Evolutionary conservation across 2,329 filamentous ascomycete species (phyloP).

Genomic region (Phaeomoniella chlamydospora): DNA sequence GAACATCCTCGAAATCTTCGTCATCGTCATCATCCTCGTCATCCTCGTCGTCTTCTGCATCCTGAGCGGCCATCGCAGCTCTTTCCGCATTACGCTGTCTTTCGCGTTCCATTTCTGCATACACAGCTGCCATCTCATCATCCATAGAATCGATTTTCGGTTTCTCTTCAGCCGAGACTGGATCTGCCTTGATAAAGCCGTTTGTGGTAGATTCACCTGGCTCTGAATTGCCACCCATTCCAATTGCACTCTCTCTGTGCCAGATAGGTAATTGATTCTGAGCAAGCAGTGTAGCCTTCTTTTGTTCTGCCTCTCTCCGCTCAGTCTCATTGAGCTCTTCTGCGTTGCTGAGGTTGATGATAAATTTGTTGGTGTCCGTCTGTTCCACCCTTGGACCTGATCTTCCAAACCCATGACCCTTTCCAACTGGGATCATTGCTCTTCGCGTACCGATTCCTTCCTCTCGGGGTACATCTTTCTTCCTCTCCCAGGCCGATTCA

Average conservation of each 20-base stretch:
- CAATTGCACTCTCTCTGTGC: constrained; percentile 23
- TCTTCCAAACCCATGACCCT: constrained; percentile 16
- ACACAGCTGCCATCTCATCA: constrained; percentile 8
- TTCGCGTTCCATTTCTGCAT: constrained; percentile 3
- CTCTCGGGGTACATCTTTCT: constrained; percentile 28
- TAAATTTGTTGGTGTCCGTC: constrained; percentile 27
- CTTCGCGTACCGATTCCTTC: constrained; percentile 24
- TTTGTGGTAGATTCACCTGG: neutral
- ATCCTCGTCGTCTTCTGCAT: constrained; percentile 9
- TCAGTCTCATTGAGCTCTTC: constrained; percentile 31
- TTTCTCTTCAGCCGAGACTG: neutral
- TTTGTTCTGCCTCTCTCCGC: constrained; percentile 29
- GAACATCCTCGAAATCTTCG: constrained; percentile 11
- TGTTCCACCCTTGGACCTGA: constrained; percentile 25
- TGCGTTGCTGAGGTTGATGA: constrained; percentile 32
- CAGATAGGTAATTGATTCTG: constrained; percentile 38
- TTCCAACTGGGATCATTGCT: constrained; percentile 24
- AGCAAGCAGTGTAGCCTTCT: constrained; percentile 32
- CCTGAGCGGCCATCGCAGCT: constrained; percentile 9
- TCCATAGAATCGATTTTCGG: constrained; percentile 8
- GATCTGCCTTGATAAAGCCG: constrained; percentile 5
- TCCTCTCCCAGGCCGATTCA: constrained; percentile 32
- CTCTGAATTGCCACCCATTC: constrained; percentile 3
- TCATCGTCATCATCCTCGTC: constrained; percentile 11
- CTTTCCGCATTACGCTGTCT: constrained; percentile 4